Evolutionary conservation across 345 rosid species (phyloP), one percentile per base, ranked within the genome.

Genomic region (Bretschneidera sinensis): DNA sequence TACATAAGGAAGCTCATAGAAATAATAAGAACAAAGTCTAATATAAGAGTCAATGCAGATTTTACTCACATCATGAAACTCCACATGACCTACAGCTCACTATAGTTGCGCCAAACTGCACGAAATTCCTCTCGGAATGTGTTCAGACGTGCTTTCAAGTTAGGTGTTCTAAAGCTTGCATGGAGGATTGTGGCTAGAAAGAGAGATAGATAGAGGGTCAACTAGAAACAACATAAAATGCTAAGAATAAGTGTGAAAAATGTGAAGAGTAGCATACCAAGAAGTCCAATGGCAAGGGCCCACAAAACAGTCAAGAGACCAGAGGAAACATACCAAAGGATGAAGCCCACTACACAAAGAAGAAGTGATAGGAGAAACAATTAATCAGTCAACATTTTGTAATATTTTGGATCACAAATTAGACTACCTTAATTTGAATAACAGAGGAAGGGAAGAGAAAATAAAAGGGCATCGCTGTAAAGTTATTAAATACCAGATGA

Each of bases 81-180:
- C 19, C 45, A 43, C 24, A 28, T 11, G 33, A 67, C 56, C 85
- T 90, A 94, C 76, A 94, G 91, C 59, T 90, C 99, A 50, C 95
- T 91, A 75, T 91, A 88, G 80, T 91, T 88, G 70, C 95, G 95
- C 99, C 99, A 94, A 48, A 94, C 99, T 22, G 86, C 80, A 73
- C 96, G 92, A 61, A 94, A 94, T 66, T 94, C 99, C 77, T 94
- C 97, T 6, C 97, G 82, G 75, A 94, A 91, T 55, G 96, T 94
- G 74, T 91, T 86, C 64, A 94, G 80, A 39, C 97, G 96, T 48
- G 99, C 96, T 73, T 94, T 94, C 80, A 94, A 72, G 76, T 94
- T 94, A 14, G 99, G 96, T 56, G 99, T 91, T 74, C 97, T 83
- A 69, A 86, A 85, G 72, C 85, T 94, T 59, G 99, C 99, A 73